Conservation (phyloP, 192 early-diverging fungal genomes). For the Coemansia sp. region DNA sequence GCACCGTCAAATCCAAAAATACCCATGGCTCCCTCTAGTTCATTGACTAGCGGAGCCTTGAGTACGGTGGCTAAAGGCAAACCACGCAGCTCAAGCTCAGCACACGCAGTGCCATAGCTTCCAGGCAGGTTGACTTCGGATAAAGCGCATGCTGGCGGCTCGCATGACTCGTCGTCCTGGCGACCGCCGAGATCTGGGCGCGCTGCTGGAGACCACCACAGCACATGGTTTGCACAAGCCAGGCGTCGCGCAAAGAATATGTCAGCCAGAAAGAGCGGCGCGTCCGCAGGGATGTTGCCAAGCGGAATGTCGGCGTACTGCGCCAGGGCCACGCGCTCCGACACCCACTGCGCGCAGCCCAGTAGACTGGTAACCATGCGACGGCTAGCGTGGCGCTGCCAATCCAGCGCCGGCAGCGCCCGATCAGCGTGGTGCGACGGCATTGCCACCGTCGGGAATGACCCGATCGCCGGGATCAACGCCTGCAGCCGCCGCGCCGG, state of each 20-base stretch:
- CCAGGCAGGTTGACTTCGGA: slow-evolving; percentile 76
- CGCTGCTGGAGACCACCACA: slow-evolving; percentile 86
- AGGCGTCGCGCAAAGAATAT: slow-evolving; percentile 82
- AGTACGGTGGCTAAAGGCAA: slow-evolving; percentile 83
- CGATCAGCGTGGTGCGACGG: slow-evolving; percentile 72
- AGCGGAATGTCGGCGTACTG: slow-evolving; percentile 85
- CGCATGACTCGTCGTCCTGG: slow-evolving; percentile 44
- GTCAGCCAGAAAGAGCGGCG: slow-evolving; percentile 79
- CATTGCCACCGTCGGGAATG: slow-evolving; percentile 71
- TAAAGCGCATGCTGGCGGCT: neutral
- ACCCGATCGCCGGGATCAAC: slow-evolving; percentile 54
- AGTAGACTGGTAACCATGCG: slow-evolving; percentile 80
- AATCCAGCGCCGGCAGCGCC: slow-evolving; percentile 75
- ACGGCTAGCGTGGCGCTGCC: slow-evolving; percentile 71
- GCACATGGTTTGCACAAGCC: slow-evolving; percentile 69
- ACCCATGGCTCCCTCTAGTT: slow-evolving; percentile 66
- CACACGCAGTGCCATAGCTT: slow-evolving; percentile 74
- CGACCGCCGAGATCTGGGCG: slow-evolving; percentile 87
- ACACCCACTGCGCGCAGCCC: slow-evolving; percentile 69
- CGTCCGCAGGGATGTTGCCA: slow-evolving; percentile 83
- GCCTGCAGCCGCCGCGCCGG: slow-evolving; percentile 53
- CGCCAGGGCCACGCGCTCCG: slow-evolving; percentile 69
- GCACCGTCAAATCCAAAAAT: slow-evolving; percentile 43
- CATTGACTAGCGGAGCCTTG: slow-evolving; percentile 72
- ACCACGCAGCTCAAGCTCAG: slow-evolving; percentile 79